These are phyloP conservation scores for Microsporum canis DNA, from an alignment of 2,329 filamentous ascomycete species.

Conservation along the genomic window DNA sequence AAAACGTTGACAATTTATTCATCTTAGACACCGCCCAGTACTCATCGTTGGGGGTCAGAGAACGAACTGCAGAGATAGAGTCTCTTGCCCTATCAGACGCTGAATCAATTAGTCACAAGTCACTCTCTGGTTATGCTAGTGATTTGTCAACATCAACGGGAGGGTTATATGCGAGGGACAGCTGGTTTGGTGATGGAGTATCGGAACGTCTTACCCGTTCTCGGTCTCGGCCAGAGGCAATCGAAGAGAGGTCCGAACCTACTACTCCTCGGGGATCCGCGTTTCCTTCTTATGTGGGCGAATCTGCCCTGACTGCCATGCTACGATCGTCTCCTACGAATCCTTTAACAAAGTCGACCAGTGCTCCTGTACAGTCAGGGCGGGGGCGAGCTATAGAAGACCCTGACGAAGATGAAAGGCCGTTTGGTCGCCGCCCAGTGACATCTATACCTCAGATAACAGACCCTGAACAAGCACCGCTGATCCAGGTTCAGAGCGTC, in stretches of 20 bases:
- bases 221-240: conserved; percentile 37
- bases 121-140: conserved; percentile 18
- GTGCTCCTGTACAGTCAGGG: background rate
- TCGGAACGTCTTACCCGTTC: conserved; percentile 1
- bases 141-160: conserved; percentile 24
- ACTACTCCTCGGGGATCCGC: conserved; percentile 38
- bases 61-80: conserved; percentile 78
- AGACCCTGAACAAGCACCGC: conserved; percentile 28
- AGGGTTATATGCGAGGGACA: conserved; percentile 12
- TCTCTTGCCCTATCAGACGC: conserved; percentile 62
- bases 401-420: conserved; percentile 1
- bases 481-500: conserved; percentile 22
- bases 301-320: conserved; percentile 42
- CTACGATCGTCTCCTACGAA: conserved; percentile 33
- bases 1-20: conserved; percentile 30
- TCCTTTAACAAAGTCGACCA: conserved; percentile 12
- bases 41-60: conserved; percentile 63
- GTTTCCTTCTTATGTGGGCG: conserved; percentile 25
- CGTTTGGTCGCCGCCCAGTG: conserved; percentile 5
- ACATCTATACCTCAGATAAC: conserved; percentile 16
- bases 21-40: conserved; percentile 57
- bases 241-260: conserved; percentile 52
- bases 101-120: conserved; percentile 19
- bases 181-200: background rate
- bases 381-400: background rate